Evolutionary conservation across 768 basidiomycete species (phyloP).

Genomic region (Trametes punicea): DNA sequence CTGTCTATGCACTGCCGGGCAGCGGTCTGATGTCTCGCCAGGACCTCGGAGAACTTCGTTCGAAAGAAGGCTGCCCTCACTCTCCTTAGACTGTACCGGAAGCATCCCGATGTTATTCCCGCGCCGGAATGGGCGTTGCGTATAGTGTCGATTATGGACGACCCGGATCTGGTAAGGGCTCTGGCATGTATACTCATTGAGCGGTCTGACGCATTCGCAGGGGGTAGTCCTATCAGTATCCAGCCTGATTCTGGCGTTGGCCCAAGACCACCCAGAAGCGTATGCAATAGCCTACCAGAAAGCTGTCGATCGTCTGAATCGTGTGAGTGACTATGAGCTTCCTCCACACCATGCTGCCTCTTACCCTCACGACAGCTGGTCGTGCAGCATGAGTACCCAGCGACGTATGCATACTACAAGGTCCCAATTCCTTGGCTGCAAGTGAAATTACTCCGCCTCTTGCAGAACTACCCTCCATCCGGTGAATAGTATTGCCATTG

Average conservation of each 20-base stretch:
- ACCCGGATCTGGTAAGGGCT: constrained; percentile 67
- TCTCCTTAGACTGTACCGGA: constrained; percentile 87
- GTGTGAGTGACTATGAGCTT: constrained; percentile 47
- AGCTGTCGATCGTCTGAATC: constrained; percentile 84
- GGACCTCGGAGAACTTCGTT: constrained; percentile 92
- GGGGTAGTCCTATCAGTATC: constrained; percentile 95
- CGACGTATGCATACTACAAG: constrained; percentile 95
- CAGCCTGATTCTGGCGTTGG: constrained; percentile 88
- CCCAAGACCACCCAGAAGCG: constrained; percentile 90
- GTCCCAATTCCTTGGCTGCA: constrained; percentile 98
- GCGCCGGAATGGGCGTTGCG: constrained; percentile 94
- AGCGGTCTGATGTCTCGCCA: constrained; percentile 29
- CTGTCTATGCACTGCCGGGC: constrained; percentile 22
- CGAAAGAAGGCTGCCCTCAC: constrained; percentile 99
- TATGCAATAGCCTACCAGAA: constrained; percentile 92
- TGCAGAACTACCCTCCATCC: constrained; percentile 95
- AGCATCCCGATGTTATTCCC: constrained; percentile 92
- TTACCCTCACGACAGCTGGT: constrained; percentile 56
- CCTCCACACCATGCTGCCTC: background rate
- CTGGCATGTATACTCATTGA: background rate
- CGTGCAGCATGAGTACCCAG: constrained; percentile 83
- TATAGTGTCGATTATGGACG: constrained; percentile 95
- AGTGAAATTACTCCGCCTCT: constrained; percentile 86
- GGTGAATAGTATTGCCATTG: constrained; percentile 48
- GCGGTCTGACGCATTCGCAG: constrained; percentile 36